These are phyloP conservation scores for Torulaspora microellipsoides DNA, from an alignment of 805 yeast genomes.

Conservation along the genomic window DNA sequence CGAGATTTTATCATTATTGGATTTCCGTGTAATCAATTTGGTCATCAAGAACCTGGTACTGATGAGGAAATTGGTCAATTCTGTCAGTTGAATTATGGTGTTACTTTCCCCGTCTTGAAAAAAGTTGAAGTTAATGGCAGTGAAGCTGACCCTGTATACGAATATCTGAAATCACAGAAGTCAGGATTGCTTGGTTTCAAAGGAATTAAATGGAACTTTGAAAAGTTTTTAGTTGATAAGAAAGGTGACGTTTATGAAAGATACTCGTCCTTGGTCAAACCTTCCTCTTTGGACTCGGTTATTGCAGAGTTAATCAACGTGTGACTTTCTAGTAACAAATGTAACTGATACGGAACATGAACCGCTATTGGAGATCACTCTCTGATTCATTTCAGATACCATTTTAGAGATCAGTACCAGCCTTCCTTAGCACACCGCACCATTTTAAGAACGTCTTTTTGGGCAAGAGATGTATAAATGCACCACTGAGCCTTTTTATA, in stretches of 20 bases:
- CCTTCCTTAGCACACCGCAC: too few relatives aligned
- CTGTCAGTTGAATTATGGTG: conserved; percentile 81
- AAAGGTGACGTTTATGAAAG: conserved; percentile 55
- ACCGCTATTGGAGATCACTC: too few relatives aligned
- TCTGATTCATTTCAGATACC: too few relatives aligned
- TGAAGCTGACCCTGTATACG: conserved; percentile 72
- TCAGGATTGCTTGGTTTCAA: conserved; percentile 58
- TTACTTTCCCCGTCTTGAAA: conserved; percentile 80
- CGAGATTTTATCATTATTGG: conserved; percentile 67
- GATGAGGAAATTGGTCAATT: conserved; percentile 66
- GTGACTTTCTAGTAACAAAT: not conserved
- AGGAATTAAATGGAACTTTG: conserved; percentile 78
- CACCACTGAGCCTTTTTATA: too few relatives aligned
- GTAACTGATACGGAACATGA: too few relatives aligned
- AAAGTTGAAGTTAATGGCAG: conserved; percentile 88
- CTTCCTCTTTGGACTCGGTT: conserved; percentile 51
- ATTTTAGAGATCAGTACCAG: too few relatives aligned
- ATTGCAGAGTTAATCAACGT: conserved; percentile 51
- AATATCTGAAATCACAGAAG: conserved; percentile 66
- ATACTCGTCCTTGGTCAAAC: conserved; percentile 66
- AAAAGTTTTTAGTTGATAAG: conserved; percentile 57
- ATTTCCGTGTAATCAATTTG: conserved; percentile 92
- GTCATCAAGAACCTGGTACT: conserved; percentile 69
- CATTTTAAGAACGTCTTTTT: too few relatives aligned
- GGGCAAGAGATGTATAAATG: too few relatives aligned